phyloP scores from a whole-genome alignment of 208 protist genomes.

The Trypanosoma melophagium region DNA sequence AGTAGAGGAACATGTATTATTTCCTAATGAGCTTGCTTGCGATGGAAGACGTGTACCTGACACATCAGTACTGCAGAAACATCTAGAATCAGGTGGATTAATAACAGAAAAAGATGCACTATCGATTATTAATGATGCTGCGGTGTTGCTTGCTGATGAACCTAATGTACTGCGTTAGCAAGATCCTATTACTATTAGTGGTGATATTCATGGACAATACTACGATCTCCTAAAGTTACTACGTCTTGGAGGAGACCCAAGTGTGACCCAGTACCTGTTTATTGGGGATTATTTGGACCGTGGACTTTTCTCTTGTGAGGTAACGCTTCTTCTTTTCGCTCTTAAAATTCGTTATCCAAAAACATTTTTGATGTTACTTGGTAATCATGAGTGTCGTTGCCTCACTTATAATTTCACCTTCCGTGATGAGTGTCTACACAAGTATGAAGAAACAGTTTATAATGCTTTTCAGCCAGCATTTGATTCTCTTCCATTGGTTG shows the following conservation, averaged over 20 bases:
- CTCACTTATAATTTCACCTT: conserved; percentile 90
- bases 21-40: conserved; percentile 3
- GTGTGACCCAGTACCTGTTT: conserved; percentile 96
- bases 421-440: conserved; percentile 79
- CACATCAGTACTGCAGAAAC: conserved; percentile 26
- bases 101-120: conserved; percentile 15
- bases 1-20: conserved; percentile 9
- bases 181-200: conserved; percentile 86
- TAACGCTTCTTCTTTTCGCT: conserved; percentile 68
- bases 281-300: conserved; percentile 96
- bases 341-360: conserved; percentile 75
- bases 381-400: conserved; percentile 92
- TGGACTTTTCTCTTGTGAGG: conserved; percentile 52
- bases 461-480: conserved; percentile 56
- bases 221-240: conserved; percentile 87
- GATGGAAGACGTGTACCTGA: conserved; percentile 6
- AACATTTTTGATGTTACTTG: conserved; percentile 78
- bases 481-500: conserved; percentile 63
- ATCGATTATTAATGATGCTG: conserved; percentile 6
- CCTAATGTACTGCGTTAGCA: conserved; percentile 50
- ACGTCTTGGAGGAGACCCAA: conserved; percentile 45
- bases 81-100: conserved; percentile 36
- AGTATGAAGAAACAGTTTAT: conserved; percentile 67
- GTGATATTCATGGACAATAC: conserved; percentile 94
- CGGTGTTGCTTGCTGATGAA: conserved; percentile 43